Base-by-base conservation (phyloP, 73 alveolate genomes). In the Diophrys appendiculata region DNA sequence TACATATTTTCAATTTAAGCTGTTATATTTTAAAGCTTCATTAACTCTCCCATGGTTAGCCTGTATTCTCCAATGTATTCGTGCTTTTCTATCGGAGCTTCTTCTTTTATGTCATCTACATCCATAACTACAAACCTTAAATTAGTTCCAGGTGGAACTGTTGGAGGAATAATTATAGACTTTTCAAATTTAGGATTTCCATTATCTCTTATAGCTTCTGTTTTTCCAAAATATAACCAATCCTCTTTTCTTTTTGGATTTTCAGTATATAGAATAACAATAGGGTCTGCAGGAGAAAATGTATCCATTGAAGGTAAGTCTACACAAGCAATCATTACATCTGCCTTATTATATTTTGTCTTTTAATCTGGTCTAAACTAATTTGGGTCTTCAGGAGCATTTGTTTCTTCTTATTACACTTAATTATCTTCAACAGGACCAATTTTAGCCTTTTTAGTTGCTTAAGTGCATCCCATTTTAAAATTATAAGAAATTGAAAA, bases 271-370 rank as follows among this genome's bases (percentile, higher is more conserved):
- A 64, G 52, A 34, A 72, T 89, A 22, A 90, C 94, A 53, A 85
- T 69, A 18, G 96, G 92, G 65, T 90, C 89, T 24, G 92, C 84
- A 29, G 78, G 52, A 8, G 95, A 86, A 68, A 92, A 82, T 25
- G 92, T 80, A 77, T 92, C 96, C 52, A 81, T 77, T 23, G 75
- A 77, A 18, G 95, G 95, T 23, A 92, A 78, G 70, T 83, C 64
- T 54, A 73, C 76, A 83, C 98, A 92, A 13, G 86, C 77, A 43
- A 91, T 79, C 3, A 92, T 71, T 28, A 92, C 64, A 53, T 92
- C 98, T 5, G 64, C 67, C n/a, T 56, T 54, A 30, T 35, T 30
- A 32, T 64, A 75, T 69, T 77, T 84, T n/a, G 70, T 69, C 8
- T 76, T 68, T 64, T 74, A 30, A 22, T 60, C 69, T 43, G 76